Base-by-base conservation (phyloP, 164 flowering plant species). In the Houttuynia cordata region DNA sequence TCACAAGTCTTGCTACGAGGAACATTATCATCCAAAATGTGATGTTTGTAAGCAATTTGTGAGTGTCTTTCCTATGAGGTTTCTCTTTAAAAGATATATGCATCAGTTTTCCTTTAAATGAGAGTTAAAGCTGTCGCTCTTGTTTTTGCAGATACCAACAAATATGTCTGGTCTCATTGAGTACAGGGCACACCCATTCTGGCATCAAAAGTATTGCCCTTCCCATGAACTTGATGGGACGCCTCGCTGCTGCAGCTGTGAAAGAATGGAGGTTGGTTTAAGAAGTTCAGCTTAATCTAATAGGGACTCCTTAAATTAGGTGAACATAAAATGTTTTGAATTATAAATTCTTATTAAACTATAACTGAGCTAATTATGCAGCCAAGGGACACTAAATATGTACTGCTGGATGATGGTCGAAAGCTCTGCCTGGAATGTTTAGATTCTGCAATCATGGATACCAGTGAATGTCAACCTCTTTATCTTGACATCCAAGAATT, bases 241-340 rank as follows among this genome's bases (percentile, higher is more conserved):
- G 60, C 91, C 97, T 41, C 71, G 97, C 19, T 91, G 97, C 55
- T 87, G 97, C 76, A 87, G 97, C 74, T 91, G 97, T 72, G 97
- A 87, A 68, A 75, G 96, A 63, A 84, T 87, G 99, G 96, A 94
- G 93, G 99, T 88, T 30, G 37, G 37, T 30, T 30, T 30, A 30
- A 30, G 6, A 30, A 30, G 37, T 30, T 30, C 6, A 6, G 37
- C 37, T 30, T 30, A 30, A 30, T 30, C 37, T 30, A 6, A 30
- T 30, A 30, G 37, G 4, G 4, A 30, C 37, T 30, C 37, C 37
- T 30, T 30, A 30, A 30, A 30, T 30, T 30, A 30, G 37, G 37
- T 30, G 37, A 12, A 10, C 49, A 8, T 12, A 12, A 45, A 45
- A 3, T 12, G 49, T 0, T 45, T 12, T 45, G 3, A 45, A 45